Conservation (phyloP, 2,329 filamentous ascomycete species). For the Fusarium sp. region DNA sequence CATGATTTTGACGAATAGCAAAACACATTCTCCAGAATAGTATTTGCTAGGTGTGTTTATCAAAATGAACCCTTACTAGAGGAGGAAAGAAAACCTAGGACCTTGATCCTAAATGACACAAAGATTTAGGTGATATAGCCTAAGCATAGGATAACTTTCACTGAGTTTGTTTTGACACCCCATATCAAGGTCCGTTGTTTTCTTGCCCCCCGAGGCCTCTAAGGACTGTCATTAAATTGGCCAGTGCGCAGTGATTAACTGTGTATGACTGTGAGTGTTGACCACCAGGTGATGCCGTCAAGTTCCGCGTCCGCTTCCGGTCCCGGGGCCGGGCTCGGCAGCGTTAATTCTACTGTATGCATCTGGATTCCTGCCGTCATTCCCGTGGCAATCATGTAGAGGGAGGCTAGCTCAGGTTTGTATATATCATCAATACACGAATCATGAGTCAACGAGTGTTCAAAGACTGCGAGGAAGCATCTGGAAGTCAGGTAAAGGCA, state of each 20-base stretch:
- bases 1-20: not conserved
- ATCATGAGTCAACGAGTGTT: conserved; percentile 20
- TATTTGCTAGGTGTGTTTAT: not conserved
- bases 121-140: too few relatives aligned
- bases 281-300: conserved; percentile 20
- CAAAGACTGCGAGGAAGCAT: conserved; percentile 5
- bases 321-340: conserved; percentile 4
- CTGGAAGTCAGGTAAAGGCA: conserved; percentile 12
- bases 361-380: not conserved
- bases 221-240: not conserved
- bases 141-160: too few relatives aligned
- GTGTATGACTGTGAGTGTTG: not conserved
- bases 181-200: too few relatives aligned
- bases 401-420: not conserved
- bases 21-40: not conserved
- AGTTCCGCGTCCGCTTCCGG: not conserved
- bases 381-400: not conserved
- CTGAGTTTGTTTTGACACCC: too few relatives aligned
- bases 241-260: not conserved
- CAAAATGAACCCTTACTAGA: too few relatives aligned
- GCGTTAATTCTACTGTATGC: not conserved
- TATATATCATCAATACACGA: not conserved
- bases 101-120: too few relatives aligned
- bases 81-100: too few relatives aligned
- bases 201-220: too few relatives aligned